Evolutionary conservation across 2,329 filamentous ascomycete genomes (phyloP), one percentile per base, ranked within the genome.

Genomic region (Chalara sp.): DNA sequence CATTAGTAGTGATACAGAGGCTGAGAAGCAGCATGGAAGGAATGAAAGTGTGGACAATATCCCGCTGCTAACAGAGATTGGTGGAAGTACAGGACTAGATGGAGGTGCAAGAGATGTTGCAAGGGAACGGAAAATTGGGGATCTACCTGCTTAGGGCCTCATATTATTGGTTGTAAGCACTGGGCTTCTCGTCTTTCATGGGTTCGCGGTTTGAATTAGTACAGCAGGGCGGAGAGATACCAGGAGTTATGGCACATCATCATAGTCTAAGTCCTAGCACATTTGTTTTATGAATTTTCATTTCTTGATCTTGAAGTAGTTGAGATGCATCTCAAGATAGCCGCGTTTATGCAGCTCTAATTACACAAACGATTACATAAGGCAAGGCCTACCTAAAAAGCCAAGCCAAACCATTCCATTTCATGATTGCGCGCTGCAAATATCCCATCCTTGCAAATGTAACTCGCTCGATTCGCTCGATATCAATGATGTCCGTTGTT

Each of bases 1-100:
- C 13, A 5, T 55, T 2, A 58, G 57, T 30, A 57, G 57, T 39
- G 40, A 44, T 28, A 44, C 47, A 10, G 46, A 40, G 6, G 43
- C 47, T 1, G 11, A 40, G 32, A 48, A 48, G 5, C 32, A 13
- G 4, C 58, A 64, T 40, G 28, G 30, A 5, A 53, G 55, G 32
- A 57, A 50, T 33, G 48, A 47, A 6, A 63, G 62, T 44, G 51
- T 84, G 2, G 80, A 83, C 53, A 69, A 72, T 13, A 83, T 84
- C 44, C 80, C 81, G 2, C 63, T 83, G 32, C 66, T 85, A 12
- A 61, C 63, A 41, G 59, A 58, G 7, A 57, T 62, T 41, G 59
- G 59, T 8, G 59, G 56, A 3, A 64, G 70, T 5, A 75, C 71
- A 1, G 71, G 73, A 2, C 58, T 74, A 35, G 76, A 79, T 48